phyloP scores from a whole-genome alignment of 1,284 basidiomycete genomes.

The Vanrija sp. region DNA sequence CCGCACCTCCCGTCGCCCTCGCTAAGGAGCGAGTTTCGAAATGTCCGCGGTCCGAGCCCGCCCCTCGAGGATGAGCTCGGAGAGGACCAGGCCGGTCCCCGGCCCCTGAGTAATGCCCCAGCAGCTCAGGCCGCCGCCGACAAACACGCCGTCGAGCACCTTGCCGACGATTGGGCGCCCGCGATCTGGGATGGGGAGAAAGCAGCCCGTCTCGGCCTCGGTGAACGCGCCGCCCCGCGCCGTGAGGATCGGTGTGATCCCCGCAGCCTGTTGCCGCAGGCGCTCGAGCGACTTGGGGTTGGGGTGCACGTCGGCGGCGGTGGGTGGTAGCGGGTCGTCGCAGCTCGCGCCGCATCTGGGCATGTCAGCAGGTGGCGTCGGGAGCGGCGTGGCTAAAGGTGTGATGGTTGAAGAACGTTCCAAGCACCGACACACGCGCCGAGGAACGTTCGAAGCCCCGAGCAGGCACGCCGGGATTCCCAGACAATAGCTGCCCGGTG shows the following conservation, averaged over 20 bases:
- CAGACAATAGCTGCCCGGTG: no score
- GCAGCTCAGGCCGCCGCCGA: conserved; percentile 46
- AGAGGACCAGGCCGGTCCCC: conserved; percentile 54
- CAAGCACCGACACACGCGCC: background rate
- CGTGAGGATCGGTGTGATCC: conserved; percentile 50
- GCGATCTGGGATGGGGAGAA: conserved; percentile 53
- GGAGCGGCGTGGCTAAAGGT: background rate
- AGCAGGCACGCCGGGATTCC: no score
- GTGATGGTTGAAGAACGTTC: background rate
- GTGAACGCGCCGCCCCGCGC: conserved; percentile 39
- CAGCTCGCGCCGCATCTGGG: conserved; percentile 46
- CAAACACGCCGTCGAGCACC: conserved; percentile 50
- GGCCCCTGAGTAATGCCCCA: conserved; percentile 49
- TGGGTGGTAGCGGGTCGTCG: conserved; percentile 44
- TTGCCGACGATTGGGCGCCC: conserved; percentile 54
- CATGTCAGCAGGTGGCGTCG: no score
- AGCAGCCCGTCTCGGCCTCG: conserved; percentile 55
- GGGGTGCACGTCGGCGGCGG: conserved; percentile 47
- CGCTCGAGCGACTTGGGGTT: conserved; percentile 45
- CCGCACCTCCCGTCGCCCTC: background rate
- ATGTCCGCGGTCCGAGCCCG: conserved; percentile 54
- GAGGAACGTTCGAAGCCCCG: no score
- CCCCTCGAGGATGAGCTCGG: conserved; percentile 55
- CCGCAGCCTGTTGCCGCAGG: conserved; percentile 50
- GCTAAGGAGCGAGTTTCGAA: conserved; percentile 48